Percentiles rank a stretch among this genome's conserved stretches.
Evolutionary conservation across 768 basidiomycete genomes (phyloP).

Genomic region (Mycena crocata): DNA sequence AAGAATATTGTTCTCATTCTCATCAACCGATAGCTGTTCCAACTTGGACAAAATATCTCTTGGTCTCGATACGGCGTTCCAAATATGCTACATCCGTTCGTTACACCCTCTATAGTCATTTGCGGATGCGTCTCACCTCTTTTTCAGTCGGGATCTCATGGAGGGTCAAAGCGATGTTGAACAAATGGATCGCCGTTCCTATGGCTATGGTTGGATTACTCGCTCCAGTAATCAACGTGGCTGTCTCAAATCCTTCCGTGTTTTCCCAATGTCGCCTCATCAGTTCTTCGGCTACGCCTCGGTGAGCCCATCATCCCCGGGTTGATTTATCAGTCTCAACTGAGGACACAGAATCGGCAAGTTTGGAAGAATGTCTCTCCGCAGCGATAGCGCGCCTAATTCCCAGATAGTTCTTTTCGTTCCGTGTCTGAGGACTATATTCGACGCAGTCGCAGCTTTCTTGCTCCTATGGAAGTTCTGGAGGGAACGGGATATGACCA

Average conservation of each 20-base stretch:
- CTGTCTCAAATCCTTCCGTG: slow-evolving; percentile 8
- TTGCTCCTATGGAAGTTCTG: not conserved
- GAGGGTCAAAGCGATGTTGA: not conserved
- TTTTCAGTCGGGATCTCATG: not conserved
- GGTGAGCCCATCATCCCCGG: not conserved
- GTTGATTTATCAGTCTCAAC: not conserved
- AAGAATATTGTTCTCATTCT: not conserved
- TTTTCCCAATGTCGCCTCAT: slow-evolving; percentile 12
- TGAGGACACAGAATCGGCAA: not conserved
- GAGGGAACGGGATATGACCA: too few species aligned
- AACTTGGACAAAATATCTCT: not conserved
- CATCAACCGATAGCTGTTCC: slow-evolving; percentile 2
- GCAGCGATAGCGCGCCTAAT: not conserved
- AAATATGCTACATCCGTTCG: slow-evolving; percentile 2
- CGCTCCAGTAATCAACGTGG: slow-evolving; percentile 9
- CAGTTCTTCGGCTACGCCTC: not conserved
- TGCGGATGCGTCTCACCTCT: not conserved
- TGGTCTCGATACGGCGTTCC: slow-evolving; percentile 7
- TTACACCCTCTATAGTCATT: not conserved
- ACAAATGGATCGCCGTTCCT: not conserved
- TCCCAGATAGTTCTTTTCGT: not conserved
- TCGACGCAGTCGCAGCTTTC: not conserved
- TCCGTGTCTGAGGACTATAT: not conserved
- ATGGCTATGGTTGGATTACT: not conserved
- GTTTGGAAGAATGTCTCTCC: not conserved